phyloP scores from a whole-genome alignment of 2,329 filamentous ascomycete genomes.

The Epichloe uncinata region DNA sequence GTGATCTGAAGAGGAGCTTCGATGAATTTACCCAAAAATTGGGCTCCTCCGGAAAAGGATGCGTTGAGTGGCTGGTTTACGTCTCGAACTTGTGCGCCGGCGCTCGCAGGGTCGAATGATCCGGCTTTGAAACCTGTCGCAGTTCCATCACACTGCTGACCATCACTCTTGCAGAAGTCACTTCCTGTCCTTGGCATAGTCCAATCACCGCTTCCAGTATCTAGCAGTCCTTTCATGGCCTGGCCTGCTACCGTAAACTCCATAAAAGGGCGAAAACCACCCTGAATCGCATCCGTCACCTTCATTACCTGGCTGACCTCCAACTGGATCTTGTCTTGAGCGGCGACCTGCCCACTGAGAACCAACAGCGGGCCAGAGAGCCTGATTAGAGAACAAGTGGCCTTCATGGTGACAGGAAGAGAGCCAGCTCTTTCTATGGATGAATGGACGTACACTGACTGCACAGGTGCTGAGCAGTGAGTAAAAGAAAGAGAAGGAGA shows the following conservation, averaged over 20 bases:
- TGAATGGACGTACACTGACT: too few species aligned
- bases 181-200: background rate
- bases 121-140: background rate
- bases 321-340: background rate
- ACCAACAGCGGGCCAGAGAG: background rate
- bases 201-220: slow-evolving; percentile 2
- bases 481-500: background rate
- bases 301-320: background rate
- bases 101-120: background rate
- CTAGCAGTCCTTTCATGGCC: background rate
- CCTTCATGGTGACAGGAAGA: background rate
- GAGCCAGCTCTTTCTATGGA: background rate
- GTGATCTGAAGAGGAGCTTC: background rate
- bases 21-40: background rate
- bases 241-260: slow-evolving; percentile 1
- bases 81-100: background rate
- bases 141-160: background rate
- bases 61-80: background rate
- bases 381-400: background rate
- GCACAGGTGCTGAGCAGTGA: too few species aligned
- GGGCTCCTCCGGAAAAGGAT: background rate
- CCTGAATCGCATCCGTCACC: background rate
- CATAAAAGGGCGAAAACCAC: slow-evolving; percentile 2
- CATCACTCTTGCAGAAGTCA: background rate
- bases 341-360: background rate